These are phyloP conservation scores for Trichoderma oligosporum DNA, from an alignment of 2,329 filamentous ascomycete species.

Conservation along the genomic window DNA sequence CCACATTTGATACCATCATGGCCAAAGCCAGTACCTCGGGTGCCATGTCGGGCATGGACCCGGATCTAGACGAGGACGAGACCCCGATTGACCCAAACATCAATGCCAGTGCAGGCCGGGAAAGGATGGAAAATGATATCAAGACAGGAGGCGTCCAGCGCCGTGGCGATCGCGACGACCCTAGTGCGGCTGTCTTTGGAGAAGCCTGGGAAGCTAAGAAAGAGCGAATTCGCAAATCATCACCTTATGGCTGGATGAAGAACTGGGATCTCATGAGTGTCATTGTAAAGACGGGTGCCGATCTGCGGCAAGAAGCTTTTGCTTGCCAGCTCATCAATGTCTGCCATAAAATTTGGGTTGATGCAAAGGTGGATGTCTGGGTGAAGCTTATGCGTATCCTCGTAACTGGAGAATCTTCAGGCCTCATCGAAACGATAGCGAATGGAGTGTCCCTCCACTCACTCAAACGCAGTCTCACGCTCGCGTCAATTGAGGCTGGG, in stretches of 20 bases:
- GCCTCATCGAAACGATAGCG: conserved; percentile 82
- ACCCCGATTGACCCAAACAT: conserved; percentile 50
- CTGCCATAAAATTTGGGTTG: conserved; percentile 77
- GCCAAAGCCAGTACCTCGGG: conserved; percentile 59
- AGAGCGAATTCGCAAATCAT: conserved; percentile 77
- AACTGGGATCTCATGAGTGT: conserved; percentile 86
- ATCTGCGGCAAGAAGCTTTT: conserved; percentile 80
- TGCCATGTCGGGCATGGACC: conserved; percentile 35
- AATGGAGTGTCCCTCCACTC: conserved; percentile 86
- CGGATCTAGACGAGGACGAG: conserved; percentile 58
- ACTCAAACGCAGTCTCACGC: conserved; percentile 74
- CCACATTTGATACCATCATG: conserved; percentile 80
- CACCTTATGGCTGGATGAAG: conserved; percentile 83
- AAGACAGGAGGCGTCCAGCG: conserved; percentile 80
- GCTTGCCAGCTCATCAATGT: conserved; percentile 80
- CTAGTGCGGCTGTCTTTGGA: conserved; percentile 80
- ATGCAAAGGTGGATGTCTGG: conserved; percentile 74
- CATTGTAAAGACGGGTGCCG: conserved; percentile 81
- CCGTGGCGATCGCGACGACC: conserved; percentile 78
- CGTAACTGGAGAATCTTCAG: conserved; percentile 79
- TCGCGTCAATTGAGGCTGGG: conserved; percentile 68
- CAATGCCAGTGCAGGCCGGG: conserved; percentile 69
- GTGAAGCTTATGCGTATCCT: conserved; percentile 84
- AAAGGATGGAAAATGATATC: conserved; percentile 84
- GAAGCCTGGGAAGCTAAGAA: conserved; percentile 83